phyloP scores from a whole-genome alignment of 192 early-diverging fungal species.

The Backusella westeae region DNA sequence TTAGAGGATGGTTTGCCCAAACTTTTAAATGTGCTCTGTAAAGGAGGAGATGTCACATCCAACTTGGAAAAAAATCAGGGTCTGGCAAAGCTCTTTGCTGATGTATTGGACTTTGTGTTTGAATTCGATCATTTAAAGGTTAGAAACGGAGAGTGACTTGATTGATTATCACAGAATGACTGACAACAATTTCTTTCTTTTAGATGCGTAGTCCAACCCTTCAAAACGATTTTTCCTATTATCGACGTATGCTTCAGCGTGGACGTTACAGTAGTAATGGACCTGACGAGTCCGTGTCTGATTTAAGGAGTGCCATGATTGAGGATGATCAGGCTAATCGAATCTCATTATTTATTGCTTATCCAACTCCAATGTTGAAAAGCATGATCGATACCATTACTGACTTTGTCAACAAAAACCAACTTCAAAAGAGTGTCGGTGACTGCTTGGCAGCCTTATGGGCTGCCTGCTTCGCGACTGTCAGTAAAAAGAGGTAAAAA shows the following conservation, averaged over 20 bases:
- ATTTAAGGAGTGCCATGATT: conserved; percentile 61
- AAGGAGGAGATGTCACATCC: conserved; percentile 53
- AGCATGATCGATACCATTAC: conserved; percentile 79
- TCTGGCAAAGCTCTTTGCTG: conserved; percentile 77
- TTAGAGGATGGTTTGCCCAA: conserved; percentile 59
- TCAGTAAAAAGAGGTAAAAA: conserved; percentile 61
- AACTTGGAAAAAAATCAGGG: conserved; percentile 77
- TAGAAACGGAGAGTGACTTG: not conserved
- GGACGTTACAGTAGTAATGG: conserved; percentile 44
- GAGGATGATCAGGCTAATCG: conserved; percentile 87
- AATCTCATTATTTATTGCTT: conserved; percentile 97
- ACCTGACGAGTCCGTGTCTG: conserved; percentile 24
- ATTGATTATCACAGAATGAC: not conserved
- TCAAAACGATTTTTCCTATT: conserved; percentile 99
- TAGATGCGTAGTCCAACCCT: conserved; percentile 46
- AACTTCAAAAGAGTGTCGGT: conserved; percentile 50
- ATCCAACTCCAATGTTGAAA: conserved; percentile 92
- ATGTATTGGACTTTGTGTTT: conserved; percentile 84
- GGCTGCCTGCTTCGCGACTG: conserved; percentile 74
- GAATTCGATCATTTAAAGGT: conserved; percentile 95
- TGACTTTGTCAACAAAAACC: conserved; percentile 56
- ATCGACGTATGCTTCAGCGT: conserved; percentile 84
- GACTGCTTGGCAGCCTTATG: conserved; percentile 76
- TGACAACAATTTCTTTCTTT: not conserved
- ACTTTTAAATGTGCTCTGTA: conserved; percentile 66